phyloP scores from a whole-genome alignment of 306 rosid genomes.

The Amphicarpaea edgeworthii region DNA sequence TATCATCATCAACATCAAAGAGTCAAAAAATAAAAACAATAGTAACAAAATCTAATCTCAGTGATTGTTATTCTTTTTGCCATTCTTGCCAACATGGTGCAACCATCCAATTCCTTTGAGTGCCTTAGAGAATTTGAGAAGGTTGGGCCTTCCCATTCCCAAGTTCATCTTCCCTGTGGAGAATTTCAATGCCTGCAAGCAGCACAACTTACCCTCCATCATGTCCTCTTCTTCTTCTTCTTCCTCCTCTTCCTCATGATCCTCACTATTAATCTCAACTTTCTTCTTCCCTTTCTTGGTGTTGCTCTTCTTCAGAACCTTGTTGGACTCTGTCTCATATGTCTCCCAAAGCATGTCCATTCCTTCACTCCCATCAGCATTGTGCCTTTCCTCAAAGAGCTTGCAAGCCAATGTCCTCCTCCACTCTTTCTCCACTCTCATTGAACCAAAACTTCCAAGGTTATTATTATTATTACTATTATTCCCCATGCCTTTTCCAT shows the following conservation, averaged over 20 bases:
- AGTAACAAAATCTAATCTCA: conserved; percentile 40
- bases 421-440: conserved; percentile 97
- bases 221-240: conserved; percentile 57
- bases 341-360: conserved; percentile 99
- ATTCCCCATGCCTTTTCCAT: conserved; percentile 37
- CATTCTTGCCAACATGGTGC: conserved; percentile 68
- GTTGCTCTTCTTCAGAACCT: conserved; percentile 45
- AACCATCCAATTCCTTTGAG: conserved; percentile 86
- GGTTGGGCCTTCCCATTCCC: conserved; percentile 86
- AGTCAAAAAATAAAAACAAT: conserved; percentile 18
- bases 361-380: conserved; percentile 65
- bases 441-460: conserved; percentile 75
- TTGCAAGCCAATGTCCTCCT: conserved; percentile 93
- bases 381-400: conserved; percentile 85
- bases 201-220: conserved; percentile 64
- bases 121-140: conserved; percentile 83
- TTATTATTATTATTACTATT: conserved; percentile 43
- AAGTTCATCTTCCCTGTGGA: conserved; percentile 88
- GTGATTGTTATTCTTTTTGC: conserved; percentile 65
- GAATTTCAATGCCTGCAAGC: conserved; percentile 89
- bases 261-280: conserved; percentile 44
- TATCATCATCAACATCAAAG: conserved; percentile 33
- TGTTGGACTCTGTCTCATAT: conserved; percentile 63
- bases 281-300: conserved; percentile 64
- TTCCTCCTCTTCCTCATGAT: conserved; percentile 56